Base-by-base conservation (phyloP, 805 yeast genomes). In the Starmerella bombi region DNA sequence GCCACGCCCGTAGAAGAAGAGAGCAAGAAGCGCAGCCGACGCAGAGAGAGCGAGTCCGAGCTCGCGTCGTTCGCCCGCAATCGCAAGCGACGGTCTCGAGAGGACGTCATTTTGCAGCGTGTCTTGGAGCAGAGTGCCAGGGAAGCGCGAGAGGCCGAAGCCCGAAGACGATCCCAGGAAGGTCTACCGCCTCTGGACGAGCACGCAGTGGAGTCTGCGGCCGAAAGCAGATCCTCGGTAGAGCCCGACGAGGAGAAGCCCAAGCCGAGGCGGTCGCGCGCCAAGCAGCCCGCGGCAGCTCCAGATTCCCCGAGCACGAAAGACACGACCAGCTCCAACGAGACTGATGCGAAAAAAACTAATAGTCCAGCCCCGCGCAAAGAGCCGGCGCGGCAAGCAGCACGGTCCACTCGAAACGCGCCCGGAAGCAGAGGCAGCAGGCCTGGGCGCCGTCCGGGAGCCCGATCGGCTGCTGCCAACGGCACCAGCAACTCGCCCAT, bases 51-150 rank as follows among this genome's bases (percentile, higher is more conserved):
- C 20, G 36, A 41, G 5, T 15, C 42, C 1, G 38, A 38, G n/a
- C 18, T 36, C 18, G 31, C 32, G 25, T 12, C 29, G 19, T n/a
- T 18, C 28, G 31, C 41, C 19, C 34, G 44, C 17, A 35, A 38
- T 17, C 43, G 53, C 19, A 42, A 44, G 22, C 50, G 66, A 16
- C 46, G 61, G 33, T 52, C 59, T 28, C 54, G 66, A 16, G 66
- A 61, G 37, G 64, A 61, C 27, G 63, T 59, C 36, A 59, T 60
- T 9, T 52, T 64, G 34, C 60, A 60, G 29, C 57, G 68, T 3
- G 69, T 64, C 6, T 53, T 64, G 15, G 64, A 63, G 45, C 65
- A 62, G 37, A 53, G 61, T 16, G 61, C 58, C 5, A 52, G 59
- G 25, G 67, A 63, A 38, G 53, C 51, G 14, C 43, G 48, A 32